Evolutionary conservation across 2,329 filamentous ascomycete species (phyloP).

Genomic region (Pseudogymnoascus sp.): DNA sequence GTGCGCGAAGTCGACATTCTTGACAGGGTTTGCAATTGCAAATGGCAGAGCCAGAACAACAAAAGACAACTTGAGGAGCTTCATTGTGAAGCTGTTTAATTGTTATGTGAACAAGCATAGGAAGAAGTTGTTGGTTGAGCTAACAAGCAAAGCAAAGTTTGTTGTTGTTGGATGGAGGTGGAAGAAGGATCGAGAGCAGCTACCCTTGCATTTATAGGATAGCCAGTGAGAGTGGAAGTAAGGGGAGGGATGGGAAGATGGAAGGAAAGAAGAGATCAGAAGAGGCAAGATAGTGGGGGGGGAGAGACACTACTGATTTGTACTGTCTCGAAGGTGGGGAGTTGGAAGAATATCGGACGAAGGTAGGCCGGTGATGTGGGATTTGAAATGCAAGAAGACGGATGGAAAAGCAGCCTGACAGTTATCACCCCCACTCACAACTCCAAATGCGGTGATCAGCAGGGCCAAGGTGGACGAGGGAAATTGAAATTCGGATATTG

Average conservation of each 20-base stretch:
- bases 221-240: neutral
- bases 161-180: neutral
- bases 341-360: neutral
- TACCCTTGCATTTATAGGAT: neutral
- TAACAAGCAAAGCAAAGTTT: neutral
- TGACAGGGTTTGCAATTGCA: neutral
- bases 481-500: neutral
- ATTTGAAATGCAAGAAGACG: neutral
- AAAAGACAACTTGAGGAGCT: neutral
- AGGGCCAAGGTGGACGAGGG: neutral
- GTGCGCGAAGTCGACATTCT: slow-evolving; percentile 32
- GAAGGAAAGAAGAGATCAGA: neutral
- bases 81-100: neutral
- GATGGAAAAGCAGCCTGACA: neutral
- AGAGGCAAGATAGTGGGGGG: neutral
- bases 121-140: neutral
- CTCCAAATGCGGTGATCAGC: neutral
- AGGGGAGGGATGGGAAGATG: neutral
- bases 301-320: neutral
- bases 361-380: neutral
- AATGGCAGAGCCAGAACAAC: neutral
- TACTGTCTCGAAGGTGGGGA: neutral
- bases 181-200: slow-evolving; percentile 4
- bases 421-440: neutral
- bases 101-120: neutral